These are phyloP conservation scores for Boletus barrowsii DNA, from an alignment of 768 basidiomycete species.

Conservation along the genomic window DNA sequence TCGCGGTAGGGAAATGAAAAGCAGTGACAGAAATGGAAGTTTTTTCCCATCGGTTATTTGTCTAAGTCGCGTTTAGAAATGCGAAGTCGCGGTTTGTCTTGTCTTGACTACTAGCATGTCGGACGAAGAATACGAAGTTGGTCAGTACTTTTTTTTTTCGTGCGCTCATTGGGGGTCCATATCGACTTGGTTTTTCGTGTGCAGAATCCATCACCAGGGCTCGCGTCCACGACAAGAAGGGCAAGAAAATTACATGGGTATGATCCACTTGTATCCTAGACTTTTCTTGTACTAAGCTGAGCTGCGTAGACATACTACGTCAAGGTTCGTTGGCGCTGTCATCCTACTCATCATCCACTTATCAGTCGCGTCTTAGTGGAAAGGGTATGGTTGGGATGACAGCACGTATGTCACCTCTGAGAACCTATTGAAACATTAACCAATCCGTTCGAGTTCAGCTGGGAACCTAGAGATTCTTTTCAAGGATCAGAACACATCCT, in stretches of 20 bases:
- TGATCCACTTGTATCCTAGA: conserved; percentile 7
- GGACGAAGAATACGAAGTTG: conserved; percentile 64
- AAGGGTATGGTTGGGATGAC: conserved; percentile 50
- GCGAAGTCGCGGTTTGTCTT: conserved; percentile 4
- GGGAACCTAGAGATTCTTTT: conserved; percentile 68
- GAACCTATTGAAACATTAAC: neutral
- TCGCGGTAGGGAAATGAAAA: too few relatives aligned
- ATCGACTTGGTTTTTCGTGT: neutral
- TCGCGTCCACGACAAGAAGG: conserved; percentile 44
- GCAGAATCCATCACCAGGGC: conserved; percentile 56
- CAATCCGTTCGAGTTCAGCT: conserved; percentile 39
- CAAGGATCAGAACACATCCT: conserved; percentile 52
- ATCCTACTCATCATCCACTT: neutral
- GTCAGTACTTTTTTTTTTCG: conserved; percentile 38
- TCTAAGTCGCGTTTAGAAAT: neutral
- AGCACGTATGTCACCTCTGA: conserved; percentile 49
- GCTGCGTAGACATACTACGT: conserved; percentile 51
- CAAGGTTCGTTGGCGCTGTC: conserved; percentile 40
- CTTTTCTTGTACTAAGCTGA: conserved; percentile 11
- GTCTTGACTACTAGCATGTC: conserved; percentile 22
- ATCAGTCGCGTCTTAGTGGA: conserved; percentile 46
- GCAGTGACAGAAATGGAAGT: conserved; percentile 14
- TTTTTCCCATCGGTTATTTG: conserved; percentile 9
- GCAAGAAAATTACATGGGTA: conserved; percentile 53
- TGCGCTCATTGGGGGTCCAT: neutral